Percentiles rank a stretch among this genome's conserved stretches.
phyloP scores from a whole-genome alignment of 257 asterid species.

The Voacanga thouarsii region DNA sequence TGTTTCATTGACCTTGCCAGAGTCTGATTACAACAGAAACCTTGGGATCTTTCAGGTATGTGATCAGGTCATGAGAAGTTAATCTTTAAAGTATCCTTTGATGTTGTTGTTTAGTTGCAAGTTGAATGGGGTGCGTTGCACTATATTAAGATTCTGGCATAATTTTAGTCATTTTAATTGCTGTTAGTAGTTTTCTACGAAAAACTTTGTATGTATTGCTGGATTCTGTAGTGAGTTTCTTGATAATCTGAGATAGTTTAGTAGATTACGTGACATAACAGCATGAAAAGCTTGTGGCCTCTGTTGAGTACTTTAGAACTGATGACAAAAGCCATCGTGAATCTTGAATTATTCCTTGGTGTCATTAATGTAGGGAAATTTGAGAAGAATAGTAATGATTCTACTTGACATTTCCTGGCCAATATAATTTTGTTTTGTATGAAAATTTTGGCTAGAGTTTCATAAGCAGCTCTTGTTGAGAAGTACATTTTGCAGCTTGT shows the following conservation, averaged over 20 bases:
- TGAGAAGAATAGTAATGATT: too few relatives aligned
- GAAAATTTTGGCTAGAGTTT: not conserved
- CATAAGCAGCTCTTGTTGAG: not conserved
- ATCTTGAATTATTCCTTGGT: not conserved
- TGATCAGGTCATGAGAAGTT: slow-evolving; percentile 10
- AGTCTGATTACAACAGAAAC: slow-evolving; percentile 76
- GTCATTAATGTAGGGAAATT: too few relatives aligned
- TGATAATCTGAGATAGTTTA: not conserved
- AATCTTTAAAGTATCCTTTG: not conserved
- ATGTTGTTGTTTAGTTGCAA: not conserved
- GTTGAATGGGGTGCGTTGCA: not conserved
- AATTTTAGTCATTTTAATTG: not conserved
- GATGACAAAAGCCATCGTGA: not conserved
- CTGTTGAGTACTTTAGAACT: not conserved
- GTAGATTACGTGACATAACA: not conserved
- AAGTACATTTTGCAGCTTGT: not conserved
- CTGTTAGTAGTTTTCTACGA: not conserved
- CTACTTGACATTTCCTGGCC: not conserved
- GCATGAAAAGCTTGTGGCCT: slow-evolving; percentile 1
- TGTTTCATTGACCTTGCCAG: slow-evolving; percentile 63
- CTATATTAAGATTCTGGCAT: not conserved
- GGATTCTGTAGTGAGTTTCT: not conserved
- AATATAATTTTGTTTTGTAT: too few relatives aligned
- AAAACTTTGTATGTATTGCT: not conserved
- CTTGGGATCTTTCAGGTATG: slow-evolving; percentile 89